A percentile compares a stretch with the other conserved stretches of the same genome.
phyloP scores from a whole-genome alignment of 192 early-diverging fungal species.

The Gryganskiella cystojenkinii region DNA sequence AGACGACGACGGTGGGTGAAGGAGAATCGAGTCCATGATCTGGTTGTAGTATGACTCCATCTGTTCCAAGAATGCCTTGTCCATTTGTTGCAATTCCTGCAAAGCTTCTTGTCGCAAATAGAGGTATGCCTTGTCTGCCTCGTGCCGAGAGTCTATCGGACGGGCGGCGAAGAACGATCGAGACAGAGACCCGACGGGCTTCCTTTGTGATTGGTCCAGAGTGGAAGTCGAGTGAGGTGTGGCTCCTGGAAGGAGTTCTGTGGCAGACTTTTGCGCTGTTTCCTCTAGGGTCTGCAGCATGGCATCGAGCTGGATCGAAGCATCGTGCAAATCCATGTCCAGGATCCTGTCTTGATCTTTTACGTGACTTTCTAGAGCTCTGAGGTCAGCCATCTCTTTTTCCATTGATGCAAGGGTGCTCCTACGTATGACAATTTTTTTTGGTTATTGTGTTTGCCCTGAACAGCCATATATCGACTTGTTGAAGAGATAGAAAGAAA shows the following conservation, averaged over 20 bases:
- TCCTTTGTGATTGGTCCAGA: not conserved
- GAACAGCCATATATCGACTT: not conserved
- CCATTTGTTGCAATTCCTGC: constrained; percentile 13
- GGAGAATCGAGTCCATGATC: not conserved
- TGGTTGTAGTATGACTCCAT: constrained; percentile 3
- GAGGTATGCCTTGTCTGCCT: constrained; percentile 5
- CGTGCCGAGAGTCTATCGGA: not conserved
- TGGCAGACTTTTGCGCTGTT: constrained; percentile 3
- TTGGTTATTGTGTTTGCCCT: not conserved
- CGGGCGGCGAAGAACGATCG: not conserved
- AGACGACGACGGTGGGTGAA: not conserved
- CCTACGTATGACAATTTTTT: not conserved
- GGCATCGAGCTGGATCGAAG: constrained; percentile 31
- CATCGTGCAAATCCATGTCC: constrained; percentile 38
- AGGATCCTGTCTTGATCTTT: constrained; percentile 9
- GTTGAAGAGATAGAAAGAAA: not conserved
- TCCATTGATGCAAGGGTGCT: constrained; percentile 26
- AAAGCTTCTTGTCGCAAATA: constrained; percentile 31
- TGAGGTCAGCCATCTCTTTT: constrained; percentile 32
- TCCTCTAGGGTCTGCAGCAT: constrained; percentile 20
- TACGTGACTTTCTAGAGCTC: constrained; percentile 15
- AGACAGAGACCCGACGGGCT: too few relatives aligned
- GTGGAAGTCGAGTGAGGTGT: not conserved
- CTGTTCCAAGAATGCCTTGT: constrained; percentile 2
- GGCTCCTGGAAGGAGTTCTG: constrained; percentile 5